Conservation (phyloP, 31 red algal species). For the Endocladia muricata region DNA sequence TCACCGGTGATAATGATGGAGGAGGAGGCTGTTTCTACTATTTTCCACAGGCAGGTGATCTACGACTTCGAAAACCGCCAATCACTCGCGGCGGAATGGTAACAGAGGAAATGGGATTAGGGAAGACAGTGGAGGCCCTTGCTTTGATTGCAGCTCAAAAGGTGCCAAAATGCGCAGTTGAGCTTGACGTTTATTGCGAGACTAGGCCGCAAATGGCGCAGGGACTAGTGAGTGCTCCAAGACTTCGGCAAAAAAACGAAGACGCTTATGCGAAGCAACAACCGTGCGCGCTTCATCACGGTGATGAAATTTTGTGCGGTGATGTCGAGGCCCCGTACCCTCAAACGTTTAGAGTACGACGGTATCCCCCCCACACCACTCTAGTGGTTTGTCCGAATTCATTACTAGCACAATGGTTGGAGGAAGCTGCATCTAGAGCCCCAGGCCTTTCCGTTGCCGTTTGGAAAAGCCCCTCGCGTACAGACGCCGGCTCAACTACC, state of each 20-base stretch:
- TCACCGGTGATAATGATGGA: constrained; percentile 24
- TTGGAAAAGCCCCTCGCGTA: constrained; percentile 22
- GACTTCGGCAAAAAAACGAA: constrained; percentile 25
- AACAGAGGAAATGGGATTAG: constrained; percentile 71
- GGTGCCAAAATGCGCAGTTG: neutral
- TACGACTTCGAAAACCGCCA: constrained; percentile 51
- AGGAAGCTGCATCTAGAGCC: constrained; percentile 32
- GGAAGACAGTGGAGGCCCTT: constrained; percentile 62
- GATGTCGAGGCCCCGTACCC: constrained; percentile 32
- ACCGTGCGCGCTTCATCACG: constrained; percentile 20
- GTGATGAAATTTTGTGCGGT: constrained; percentile 29
- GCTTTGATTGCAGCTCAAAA: constrained; percentile 66
- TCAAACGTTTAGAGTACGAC: constrained; percentile 26
- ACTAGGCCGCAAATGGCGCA: constrained; percentile 39
- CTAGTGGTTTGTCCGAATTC: constrained; percentile 50
- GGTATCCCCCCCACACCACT: constrained; percentile 56
- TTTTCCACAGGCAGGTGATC: constrained; percentile 64
- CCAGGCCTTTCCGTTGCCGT: constrained; percentile 43
- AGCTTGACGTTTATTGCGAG: constrained; percentile 31
- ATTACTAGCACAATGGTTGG: constrained; percentile 53
- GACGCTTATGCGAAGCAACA: constrained; percentile 2
- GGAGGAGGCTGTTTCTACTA: constrained; percentile 37
- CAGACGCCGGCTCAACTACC: neutral
- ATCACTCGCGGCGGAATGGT: constrained; percentile 60
- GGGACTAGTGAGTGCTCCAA: constrained; percentile 9